These are phyloP conservation scores for Linum lewisii DNA, from an alignment of 345 rosid genomes.

Conservation along the genomic window DNA sequence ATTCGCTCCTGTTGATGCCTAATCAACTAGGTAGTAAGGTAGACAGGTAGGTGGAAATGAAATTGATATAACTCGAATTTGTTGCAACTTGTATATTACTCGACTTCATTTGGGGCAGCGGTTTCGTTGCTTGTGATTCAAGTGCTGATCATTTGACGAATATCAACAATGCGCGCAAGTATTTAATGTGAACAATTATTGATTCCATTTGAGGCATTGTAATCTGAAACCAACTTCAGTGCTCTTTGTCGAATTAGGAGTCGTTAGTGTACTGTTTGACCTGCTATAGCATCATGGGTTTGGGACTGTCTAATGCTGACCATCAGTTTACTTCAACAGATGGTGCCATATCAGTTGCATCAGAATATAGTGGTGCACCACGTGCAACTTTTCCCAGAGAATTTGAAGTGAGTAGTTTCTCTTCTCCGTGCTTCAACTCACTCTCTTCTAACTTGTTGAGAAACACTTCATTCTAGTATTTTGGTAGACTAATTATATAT, in stretches of 20 bases:
- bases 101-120: too few relatives aligned
- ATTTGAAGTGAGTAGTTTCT: constrained; percentile 44
- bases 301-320: neutral
- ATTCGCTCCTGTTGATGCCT: too few relatives aligned
- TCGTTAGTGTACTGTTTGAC: neutral
- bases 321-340: constrained; percentile 31
- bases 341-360: constrained; percentile 23
- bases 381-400: constrained; percentile 61
- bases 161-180: too few relatives aligned
- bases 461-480: neutral
- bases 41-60: too few relatives aligned
- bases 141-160: too few relatives aligned
- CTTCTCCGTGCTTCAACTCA: neutral
- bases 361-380: constrained; percentile 28
- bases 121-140: too few relatives aligned
- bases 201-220: too few relatives aligned
- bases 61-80: too few relatives aligned
- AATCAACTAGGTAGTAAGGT: too few relatives aligned
- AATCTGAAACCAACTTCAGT: neutral
- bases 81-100: too few relatives aligned
- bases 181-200: too few relatives aligned
- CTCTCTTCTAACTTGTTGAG: neutral
- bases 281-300: neutral
- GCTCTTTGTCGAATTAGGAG: neutral
- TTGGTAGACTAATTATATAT: neutral